Evolutionary conservation across 495 filamentous ascomycete species (phyloP).

Genomic region (Sordaria brevicollis): DNA sequence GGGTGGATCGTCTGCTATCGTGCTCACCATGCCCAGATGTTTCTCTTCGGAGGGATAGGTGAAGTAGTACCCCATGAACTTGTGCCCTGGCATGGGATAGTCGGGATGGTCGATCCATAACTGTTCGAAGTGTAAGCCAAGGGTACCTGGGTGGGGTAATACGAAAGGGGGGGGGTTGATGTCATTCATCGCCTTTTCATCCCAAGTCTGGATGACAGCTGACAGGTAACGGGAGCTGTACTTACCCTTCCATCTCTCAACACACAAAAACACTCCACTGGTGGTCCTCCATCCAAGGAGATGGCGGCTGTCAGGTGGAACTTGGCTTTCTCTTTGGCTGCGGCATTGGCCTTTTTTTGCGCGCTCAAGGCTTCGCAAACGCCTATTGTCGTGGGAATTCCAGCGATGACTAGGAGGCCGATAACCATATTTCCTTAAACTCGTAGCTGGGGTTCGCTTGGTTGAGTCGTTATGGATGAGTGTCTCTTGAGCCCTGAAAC

Average conservation of each 20-base stretch:
- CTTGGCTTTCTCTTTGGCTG: constrained; percentile 41
- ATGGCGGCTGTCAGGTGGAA: constrained; percentile 37
- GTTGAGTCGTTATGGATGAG: neutral
- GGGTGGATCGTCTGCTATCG: constrained; percentile 47
- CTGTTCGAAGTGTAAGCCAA: constrained; percentile 11
- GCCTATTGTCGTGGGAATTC: constrained; percentile 40
- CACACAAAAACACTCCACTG: constrained; percentile 28
- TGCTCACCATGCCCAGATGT: constrained; percentile 47
- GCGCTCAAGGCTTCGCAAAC: constrained; percentile 40
- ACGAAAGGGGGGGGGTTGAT: constrained; percentile 2
- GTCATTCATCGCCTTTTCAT: neutral
- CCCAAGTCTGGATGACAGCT: neutral
- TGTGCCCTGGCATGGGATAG: constrained; percentile 35
- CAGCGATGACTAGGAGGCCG: constrained; percentile 35
- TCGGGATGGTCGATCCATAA: constrained; percentile 37
- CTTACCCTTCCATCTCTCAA: constrained; percentile 37
- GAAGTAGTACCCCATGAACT: constrained; percentile 52
- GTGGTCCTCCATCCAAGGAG: constrained; percentile 27
- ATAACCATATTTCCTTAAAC: constrained; percentile 19
- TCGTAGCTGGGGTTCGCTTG: neutral
- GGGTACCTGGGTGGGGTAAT: neutral
- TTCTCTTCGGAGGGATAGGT: constrained; percentile 45
- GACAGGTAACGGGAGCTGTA: neutral
- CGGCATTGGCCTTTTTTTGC: constrained; percentile 38
- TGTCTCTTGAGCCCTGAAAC: neutral